Base-by-base conservation (phyloP, 345 rosid genomes). In the Gossypium turneri region DNA sequence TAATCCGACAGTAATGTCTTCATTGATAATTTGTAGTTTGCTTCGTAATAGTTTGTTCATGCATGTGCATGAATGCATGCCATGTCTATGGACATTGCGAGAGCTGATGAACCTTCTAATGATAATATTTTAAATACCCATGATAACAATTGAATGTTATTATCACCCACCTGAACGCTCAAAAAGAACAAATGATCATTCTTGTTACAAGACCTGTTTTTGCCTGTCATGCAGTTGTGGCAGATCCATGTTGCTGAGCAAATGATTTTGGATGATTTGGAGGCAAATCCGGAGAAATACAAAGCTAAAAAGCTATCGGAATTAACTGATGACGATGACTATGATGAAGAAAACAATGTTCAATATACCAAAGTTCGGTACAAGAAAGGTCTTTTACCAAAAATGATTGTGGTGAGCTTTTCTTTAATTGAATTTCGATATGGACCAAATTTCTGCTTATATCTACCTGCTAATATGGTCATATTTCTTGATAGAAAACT, bases 181-280 rank as follows among this genome's bases (percentile, higher is more conserved):
- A 17, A 29, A 58, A 9, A 13, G 38, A 64, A 19, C 24, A 41
- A 2, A 56, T 17, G 20, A 63, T 64, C 44, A 43, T 17, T 68
- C 22, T 73, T 45, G 52, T 69, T 29, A 29, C 27, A 17, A 34
- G 47, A 29, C 34, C 17, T n/a, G 8, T 3, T 75, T 43, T 57
- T 72, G 75, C 52, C 59, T 48, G 57, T 74, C 56, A 50, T 82
- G 84, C 97, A 94, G 98, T 75, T 94, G 82, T 94, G 98, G 98
- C 94, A 90, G 80, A 81, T 92, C 51, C 94, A 90, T 81, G 87
- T 81, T 43, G 95, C 98, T 74, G 98, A 94, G 84, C 98, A 92
- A 85, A 88, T 92, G 95, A 88, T 94, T 78, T 76, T 94, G 88
- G 95, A 88, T 84, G 97, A 94, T 80, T 79, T 82, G 74, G 97